A percentile compares a stretch with the other conserved stretches of the same genome.
These are phyloP conservation scores for Spinellus fusiger DNA, from an alignment of 192 early-diverging fungal species.

Conservation along the genomic window DNA sequence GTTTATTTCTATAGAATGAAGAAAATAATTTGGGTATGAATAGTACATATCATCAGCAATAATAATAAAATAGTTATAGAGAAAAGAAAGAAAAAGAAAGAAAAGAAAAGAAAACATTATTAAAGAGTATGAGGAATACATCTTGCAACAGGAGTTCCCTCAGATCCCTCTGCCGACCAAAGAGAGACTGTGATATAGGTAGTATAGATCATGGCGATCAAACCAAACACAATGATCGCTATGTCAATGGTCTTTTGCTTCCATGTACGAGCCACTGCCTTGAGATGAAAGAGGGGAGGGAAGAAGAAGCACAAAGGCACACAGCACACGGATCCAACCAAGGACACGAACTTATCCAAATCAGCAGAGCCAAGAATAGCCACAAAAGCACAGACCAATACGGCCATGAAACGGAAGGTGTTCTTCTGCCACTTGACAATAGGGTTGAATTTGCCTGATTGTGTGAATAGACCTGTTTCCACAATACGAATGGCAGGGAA, in stretches of 20 bases:
- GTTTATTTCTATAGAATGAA: neutral
- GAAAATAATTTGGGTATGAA: neutral
- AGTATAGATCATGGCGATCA: conserved; percentile 71
- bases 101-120: neutral
- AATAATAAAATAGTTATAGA: neutral
- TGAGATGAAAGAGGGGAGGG: conserved; percentile 80
- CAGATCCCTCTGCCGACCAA: conserved; percentile 36
- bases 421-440: conserved; percentile 88
- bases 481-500: conserved; percentile 94
- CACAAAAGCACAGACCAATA: conserved; percentile 62
- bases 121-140: conserved; percentile 7
- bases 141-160: conserved; percentile 13
- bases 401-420: conserved; percentile 62
- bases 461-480: conserved; percentile 78
- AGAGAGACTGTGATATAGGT: conserved; percentile 70
- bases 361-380: conserved; percentile 70
- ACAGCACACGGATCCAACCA: conserved; percentile 33
- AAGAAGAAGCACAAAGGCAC: conserved; percentile 78
- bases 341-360: conserved; percentile 35
- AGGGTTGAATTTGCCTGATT: conserved; percentile 73
- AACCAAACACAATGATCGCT: conserved; percentile 58
- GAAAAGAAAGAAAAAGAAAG: neutral
- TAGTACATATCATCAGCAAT: neutral
- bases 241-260: conserved; percentile 50
- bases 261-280: conserved; percentile 48